Evolutionary conservation across 805 yeast species (phyloP).

Genomic region (Lachancea meyersii): DNA sequence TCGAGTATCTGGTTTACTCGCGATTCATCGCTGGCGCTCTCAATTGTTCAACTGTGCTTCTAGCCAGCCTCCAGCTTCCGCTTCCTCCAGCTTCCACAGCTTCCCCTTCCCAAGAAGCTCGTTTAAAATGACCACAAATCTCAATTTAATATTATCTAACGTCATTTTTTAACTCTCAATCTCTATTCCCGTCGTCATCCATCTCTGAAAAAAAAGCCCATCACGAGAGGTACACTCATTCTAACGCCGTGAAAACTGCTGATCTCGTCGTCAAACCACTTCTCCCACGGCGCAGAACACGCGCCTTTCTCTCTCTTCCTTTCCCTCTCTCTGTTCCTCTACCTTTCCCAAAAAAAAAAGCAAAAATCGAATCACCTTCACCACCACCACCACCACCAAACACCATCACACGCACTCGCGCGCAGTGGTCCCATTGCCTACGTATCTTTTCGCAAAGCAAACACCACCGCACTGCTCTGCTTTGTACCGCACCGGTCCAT

Average conservation of each 20-base stretch:
- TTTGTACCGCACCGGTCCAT: not conserved
- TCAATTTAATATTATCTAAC: too few species aligned
- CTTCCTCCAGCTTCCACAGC: slow-evolving; percentile 1
- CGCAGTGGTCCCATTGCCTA: slow-evolving; percentile 1
- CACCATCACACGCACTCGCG: not conserved
- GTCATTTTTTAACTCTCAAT: not conserved
- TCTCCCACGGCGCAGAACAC: not conserved
- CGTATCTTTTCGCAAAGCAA: not conserved
- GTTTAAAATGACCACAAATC: not conserved
- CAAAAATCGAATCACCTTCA: not conserved
- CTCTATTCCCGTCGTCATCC: not conserved
- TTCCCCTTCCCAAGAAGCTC: not conserved
- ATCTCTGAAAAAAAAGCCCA: not conserved
- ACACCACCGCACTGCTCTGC: too few species aligned
- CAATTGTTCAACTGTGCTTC: not conserved
- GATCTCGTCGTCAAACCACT: not conserved
- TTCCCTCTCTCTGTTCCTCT: not conserved
- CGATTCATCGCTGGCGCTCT: not conserved
- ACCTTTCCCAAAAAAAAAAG: not conserved
- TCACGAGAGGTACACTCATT: not conserved
- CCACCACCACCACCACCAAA: not conserved
- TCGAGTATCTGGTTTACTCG: not conserved
- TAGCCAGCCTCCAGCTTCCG: not conserved
- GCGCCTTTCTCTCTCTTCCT: not conserved
- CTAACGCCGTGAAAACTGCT: not conserved